Evolutionary conservation across 2,329 filamentous ascomycete species (phyloP), one percentile per base, ranked within the genome.

Genomic region (Epichloe gansuensis): DNA sequence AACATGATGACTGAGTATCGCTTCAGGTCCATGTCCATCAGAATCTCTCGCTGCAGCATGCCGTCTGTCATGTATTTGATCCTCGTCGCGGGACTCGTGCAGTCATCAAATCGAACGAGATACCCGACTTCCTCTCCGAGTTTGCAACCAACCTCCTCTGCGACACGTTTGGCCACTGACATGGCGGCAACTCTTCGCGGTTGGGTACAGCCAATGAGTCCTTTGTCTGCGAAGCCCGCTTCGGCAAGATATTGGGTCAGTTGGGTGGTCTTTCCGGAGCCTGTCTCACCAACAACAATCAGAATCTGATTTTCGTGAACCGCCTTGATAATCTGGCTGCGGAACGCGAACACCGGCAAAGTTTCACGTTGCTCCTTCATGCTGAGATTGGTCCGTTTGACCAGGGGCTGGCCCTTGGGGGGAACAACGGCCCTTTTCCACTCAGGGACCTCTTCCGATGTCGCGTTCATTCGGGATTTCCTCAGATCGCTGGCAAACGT

Each of bases 41-140:
- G 76, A 64, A 96, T 89, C 71, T 98, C 93, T 72, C 93, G 81
- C 70, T 96, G 84, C 65, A 98, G 79, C 87, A 97, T 97, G 68
- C 93, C 93, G 62, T 98, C 93, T 15, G 93, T 98, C 91, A 98
- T 96, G 72, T 98, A 98, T 72, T 98, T 98, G 73, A 98, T 95
- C 63, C 84, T 88, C 1, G 93, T 98, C 17, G 84, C 78, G 2
- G 88, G 82, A 57, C 84, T 87, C 0, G 91, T 96, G 65, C 84
- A 87, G 69, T 98, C 93, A 64, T 98, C 93, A 64, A 98, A 98
- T 65, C 93, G 88, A 64, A 98, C 95, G 7, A 87, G 95, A 66
- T 98, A 98, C 51, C 93, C 93, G 56, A 98, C 91, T 65, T 96
- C 90, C 52, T 90, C 82, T 36, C 93, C 93, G 12, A 97, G 77